Conservation (phyloP, 2,329 filamentous ascomycete species). For the Phoma sp. region DNA sequence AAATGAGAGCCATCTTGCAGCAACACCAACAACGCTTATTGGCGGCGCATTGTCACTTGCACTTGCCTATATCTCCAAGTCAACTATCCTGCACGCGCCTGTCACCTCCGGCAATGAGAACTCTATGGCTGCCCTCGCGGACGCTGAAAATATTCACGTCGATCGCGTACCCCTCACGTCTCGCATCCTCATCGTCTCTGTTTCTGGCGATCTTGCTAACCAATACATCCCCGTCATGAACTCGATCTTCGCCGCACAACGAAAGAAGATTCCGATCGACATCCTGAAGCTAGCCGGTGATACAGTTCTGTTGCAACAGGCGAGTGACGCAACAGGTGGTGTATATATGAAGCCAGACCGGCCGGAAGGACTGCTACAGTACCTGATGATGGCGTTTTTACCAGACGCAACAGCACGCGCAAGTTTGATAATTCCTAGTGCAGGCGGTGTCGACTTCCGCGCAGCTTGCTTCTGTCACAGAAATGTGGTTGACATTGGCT, state of each 20-base stretch:
- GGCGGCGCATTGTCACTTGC: constrained; percentile 91
- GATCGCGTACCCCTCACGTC: constrained; percentile 67
- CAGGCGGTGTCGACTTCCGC: constrained; percentile 90
- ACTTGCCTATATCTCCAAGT: constrained; percentile 88
- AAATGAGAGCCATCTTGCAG: constrained; percentile 66
- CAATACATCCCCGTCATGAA: constrained; percentile 99
- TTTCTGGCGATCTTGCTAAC: constrained; percentile 84
- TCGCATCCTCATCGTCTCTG: constrained; percentile 88
- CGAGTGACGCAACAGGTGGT: constrained; percentile 74
- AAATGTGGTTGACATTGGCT: constrained; percentile 87
- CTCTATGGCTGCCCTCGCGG: constrained; percentile 54
- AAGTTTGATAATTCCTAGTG: constrained; percentile 78
- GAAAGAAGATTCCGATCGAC: constrained; percentile 87
- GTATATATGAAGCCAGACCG: constrained; percentile 68
- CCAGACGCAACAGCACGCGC: constrained; percentile 71
- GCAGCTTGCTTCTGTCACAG: constrained; percentile 99
- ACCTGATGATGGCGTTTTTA: constrained; percentile 93
- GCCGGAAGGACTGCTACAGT: constrained; percentile 76
- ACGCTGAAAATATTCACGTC: constrained; percentile 45
- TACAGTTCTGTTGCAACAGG: constrained; percentile 93
- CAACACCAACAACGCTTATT: constrained; percentile 81
- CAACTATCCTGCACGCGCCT: constrained; percentile 61
- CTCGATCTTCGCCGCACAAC: constrained; percentile 91
- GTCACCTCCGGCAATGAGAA: constrained; percentile 53
- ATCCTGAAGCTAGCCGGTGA: constrained; percentile 85